Base-by-base conservation (phyloP, 2,329 filamentous ascomycete genomes). In the Pseudogymnoascus sp. region DNA sequence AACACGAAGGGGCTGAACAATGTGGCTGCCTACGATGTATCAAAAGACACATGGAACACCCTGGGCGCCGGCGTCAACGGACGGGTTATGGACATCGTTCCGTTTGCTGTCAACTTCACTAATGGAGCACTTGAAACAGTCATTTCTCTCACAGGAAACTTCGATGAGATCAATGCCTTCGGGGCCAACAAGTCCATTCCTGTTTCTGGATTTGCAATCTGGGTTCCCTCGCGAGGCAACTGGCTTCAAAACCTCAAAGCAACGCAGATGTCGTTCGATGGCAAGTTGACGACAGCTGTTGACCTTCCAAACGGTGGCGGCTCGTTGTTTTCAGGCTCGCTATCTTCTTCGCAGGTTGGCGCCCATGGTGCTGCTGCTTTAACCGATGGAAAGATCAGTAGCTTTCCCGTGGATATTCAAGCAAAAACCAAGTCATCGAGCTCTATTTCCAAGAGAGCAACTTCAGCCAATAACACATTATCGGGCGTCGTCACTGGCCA, bases 41-140 rank as follows among this genome's bases (percentile, higher is more conserved):
- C 81, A 14, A 82, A 82, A 64, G 85, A 90, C 66, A 75, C 81
- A 28, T 99, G 93, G 95, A 80, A 78, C 58, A 75, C 93, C 1
- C 81, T 99, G 5, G 95, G 95, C 43, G 89, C 88, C 35, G 95
- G 95, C 64, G 88, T 99, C 33, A 85, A 96, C 71, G 95, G 93
- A 18, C 79, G 80, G 5, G 93, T 97, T 14, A 78, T 81, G 60
- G 82, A 84, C 60, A 85, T 97, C 62, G 88, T 96, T 16, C 84
- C 90, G 0, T 81, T 97, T 69, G 81, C 83, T 12, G 79, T 97
- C 71, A 97, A 97, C 73, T 76, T 96, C 31, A 93, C 88, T 0
- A 77, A 78, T 18, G 81, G 84, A 38, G 80, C 80, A 16, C 83
- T 86, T 0, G 91, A 96, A 72, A 83, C 84, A 11, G 90, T 89